Evolutionary conservation across 352 stramenopile species (phyloP).

Genomic region (Pythium monospermum): DNA sequence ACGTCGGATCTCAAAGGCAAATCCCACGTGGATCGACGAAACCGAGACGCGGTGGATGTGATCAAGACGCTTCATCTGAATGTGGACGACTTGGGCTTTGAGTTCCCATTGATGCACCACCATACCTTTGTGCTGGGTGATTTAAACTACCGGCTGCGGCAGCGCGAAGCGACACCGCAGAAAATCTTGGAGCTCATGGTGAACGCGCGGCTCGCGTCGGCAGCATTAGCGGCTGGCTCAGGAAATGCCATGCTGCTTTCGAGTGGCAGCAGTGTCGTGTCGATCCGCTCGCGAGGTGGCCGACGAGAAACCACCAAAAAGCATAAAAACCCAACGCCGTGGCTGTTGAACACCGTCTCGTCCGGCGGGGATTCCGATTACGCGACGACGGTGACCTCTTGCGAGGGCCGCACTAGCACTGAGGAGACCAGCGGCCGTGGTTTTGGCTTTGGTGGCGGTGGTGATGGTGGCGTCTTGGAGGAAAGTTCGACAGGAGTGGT

Average conservation of each 20-base stretch:
- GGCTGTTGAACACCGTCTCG: too few relatives aligned
- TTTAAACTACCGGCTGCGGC: constrained; percentile 86
- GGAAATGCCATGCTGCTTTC: too few relatives aligned
- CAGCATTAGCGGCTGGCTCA: too few relatives aligned
- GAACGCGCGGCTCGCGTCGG: constrained; percentile 14
- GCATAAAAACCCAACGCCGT: too few relatives aligned
- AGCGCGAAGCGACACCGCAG: constrained; percentile 39
- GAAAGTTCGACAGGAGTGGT: too few relatives aligned
- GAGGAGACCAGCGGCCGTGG: background rate
- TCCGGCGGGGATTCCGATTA: background rate
- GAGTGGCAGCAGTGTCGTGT: too few relatives aligned
- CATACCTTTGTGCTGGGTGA: constrained; percentile 88
- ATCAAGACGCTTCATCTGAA: constrained; percentile 78
- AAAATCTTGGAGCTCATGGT: constrained; percentile 63
- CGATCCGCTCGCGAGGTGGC: too few relatives aligned
- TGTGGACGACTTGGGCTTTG: constrained; percentile 74
- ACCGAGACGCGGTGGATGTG: constrained; percentile 66
- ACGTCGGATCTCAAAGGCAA: constrained; percentile 82
- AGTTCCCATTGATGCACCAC: constrained; percentile 83
- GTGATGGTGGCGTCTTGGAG: too few relatives aligned
- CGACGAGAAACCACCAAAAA: too few relatives aligned
- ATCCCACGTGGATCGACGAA: constrained; percentile 71
- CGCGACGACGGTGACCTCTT: background rate
- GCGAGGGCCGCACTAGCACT: background rate
- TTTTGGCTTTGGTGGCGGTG: too few relatives aligned